Conservation (phyloP, 2,329 filamentous ascomycete genomes). For the Nothophaeocryptopus gaeumannii region DNA sequence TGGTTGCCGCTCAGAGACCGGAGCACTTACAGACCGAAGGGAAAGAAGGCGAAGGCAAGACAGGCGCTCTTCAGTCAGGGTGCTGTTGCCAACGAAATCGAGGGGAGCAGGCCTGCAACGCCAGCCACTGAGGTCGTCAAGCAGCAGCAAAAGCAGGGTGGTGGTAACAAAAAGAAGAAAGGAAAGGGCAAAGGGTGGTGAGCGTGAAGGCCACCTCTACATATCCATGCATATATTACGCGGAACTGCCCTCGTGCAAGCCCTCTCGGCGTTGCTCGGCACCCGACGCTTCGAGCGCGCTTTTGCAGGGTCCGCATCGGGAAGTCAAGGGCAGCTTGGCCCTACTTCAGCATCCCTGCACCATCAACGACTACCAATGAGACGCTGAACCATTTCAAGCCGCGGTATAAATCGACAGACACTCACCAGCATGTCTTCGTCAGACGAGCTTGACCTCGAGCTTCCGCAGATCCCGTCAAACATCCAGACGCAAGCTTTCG, state of each 20-base stretch:
- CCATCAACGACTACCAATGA: too few relatives aligned
- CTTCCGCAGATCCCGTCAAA: too few relatives aligned
- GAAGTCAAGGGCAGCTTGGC: too few relatives aligned
- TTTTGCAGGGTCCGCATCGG: too few relatives aligned
- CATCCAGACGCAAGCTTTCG: too few relatives aligned
- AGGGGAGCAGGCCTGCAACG: conserved; percentile 32
- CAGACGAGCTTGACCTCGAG: too few relatives aligned
- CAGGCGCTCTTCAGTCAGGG: conserved; percentile 77
- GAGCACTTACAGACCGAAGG: conserved; percentile 84
- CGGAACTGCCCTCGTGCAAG: neutral
- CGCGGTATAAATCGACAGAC: too few relatives aligned
- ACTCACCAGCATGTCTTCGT: too few relatives aligned
- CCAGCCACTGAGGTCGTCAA: conserved; percentile 40
- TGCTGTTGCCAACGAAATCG: conserved; percentile 63
- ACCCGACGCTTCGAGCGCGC: too few relatives aligned
- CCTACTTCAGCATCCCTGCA: too few relatives aligned
- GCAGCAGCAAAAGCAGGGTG: conserved; percentile 42
- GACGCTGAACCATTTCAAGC: too few relatives aligned
- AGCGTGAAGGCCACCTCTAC: neutral
- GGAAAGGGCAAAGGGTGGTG: conserved; percentile 29
- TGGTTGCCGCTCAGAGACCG: conserved; percentile 91
- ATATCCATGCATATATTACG: neutral
- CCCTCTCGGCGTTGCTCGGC: neutral
- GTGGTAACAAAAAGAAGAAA: conserved; percentile 43
- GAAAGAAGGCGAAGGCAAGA: conserved; percentile 74